Percentiles rank a stretch among this genome's conserved stretches.
Evolutionary conservation across 1,139 yeast genomes (phyloP).

Genomic region (Yamadazyma kanchanaburiensis): DNA sequence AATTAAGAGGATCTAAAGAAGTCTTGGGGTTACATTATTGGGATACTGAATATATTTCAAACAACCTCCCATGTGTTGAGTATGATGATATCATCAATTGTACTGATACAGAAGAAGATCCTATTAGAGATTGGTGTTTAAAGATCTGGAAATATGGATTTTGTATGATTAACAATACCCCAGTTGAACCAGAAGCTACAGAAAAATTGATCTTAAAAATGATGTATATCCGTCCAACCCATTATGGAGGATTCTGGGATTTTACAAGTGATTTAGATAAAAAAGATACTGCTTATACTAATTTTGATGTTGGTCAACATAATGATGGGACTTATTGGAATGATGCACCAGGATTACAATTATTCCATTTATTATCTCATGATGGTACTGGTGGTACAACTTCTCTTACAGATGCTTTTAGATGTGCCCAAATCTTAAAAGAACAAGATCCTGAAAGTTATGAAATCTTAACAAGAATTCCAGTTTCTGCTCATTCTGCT

Average conservation of each 20-base stretch:
- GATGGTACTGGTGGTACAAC: slow-evolving; percentile 77
- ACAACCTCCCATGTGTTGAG: slow-evolving; percentile 50
- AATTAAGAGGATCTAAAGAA: slow-evolving; percentile 27
- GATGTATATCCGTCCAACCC: slow-evolving; percentile 67
- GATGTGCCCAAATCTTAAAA: slow-evolving; percentile 54
- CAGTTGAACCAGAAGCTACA: slow-evolving; percentile 61
- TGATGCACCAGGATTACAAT: slow-evolving; percentile 71
- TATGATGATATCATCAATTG: slow-evolving; percentile 45
- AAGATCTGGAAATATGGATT: slow-evolving; percentile 64
- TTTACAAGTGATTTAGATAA: slow-evolving; percentile 70
- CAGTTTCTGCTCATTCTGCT: slow-evolving; percentile 74
- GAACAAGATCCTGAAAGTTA: slow-evolving; percentile 51
- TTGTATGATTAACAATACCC: slow-evolving; percentile 61
- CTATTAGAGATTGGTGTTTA: slow-evolving; percentile 57
- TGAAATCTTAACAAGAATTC: slow-evolving; percentile 48
- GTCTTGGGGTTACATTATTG: slow-evolving; percentile 36
- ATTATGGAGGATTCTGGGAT: slow-evolving; percentile 82
- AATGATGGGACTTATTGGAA: slow-evolving; percentile 83
- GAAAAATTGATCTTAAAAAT: slow-evolving; percentile 57
- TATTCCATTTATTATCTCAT: slow-evolving; percentile 64
- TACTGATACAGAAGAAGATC: slow-evolving; percentile 27
- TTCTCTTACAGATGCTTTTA: slow-evolving; percentile 67
- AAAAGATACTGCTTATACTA: slow-evolving; percentile 75
- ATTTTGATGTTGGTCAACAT: slow-evolving; percentile 63
- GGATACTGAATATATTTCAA: slow-evolving; percentile 45